Evolutionary conservation across 1,284 basidiomycete genomes (phyloP).

Genomic region (Fistulinella staudtii): DNA sequence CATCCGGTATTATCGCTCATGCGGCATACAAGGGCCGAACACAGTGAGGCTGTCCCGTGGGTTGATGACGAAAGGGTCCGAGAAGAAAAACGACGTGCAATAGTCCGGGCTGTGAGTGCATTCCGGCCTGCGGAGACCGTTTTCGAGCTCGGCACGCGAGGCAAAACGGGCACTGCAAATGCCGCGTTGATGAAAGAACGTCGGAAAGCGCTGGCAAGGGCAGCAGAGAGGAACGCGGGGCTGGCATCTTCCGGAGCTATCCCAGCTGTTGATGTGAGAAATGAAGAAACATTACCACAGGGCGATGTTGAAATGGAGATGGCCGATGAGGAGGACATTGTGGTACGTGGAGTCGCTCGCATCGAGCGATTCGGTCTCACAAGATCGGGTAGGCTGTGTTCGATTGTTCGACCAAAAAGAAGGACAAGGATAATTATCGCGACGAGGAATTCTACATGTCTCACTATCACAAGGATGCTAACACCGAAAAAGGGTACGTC

Average conservation of each 20-base stretch:
- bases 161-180: conserved; percentile 58
- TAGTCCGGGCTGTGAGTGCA: conserved; percentile 75
- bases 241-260: conserved; percentile 33
- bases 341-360: conserved; percentile 40
- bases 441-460: conserved; percentile 92
- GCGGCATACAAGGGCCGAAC: conserved; percentile 32
- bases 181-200: conserved; percentile 86
- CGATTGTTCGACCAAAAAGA: conserved; percentile 50
- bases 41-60: conserved; percentile 20
- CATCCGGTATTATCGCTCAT: conserved; percentile 63
- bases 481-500: conserved; percentile 83
- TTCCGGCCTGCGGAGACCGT: conserved; percentile 91
- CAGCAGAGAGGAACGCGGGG: conserved; percentile 45
- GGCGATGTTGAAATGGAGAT: conserved; percentile 50
- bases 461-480: conserved; percentile 82
- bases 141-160: conserved; percentile 83
- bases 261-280: conserved; percentile 38
- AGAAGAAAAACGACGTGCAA: conserved; percentile 58
- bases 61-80: conserved; percentile 29
- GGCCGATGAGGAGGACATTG: conserved; percentile 76
- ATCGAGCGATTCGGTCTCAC: conserved; percentile 10
- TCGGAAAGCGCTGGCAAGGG: conserved; percentile 72
- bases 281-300: conserved; percentile 23
- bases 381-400: conserved; percentile 62
- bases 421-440: conserved; percentile 50